phyloP scores from a whole-genome alignment of 1,284 basidiomycete species.

The Coniferiporia weirii region DNA sequence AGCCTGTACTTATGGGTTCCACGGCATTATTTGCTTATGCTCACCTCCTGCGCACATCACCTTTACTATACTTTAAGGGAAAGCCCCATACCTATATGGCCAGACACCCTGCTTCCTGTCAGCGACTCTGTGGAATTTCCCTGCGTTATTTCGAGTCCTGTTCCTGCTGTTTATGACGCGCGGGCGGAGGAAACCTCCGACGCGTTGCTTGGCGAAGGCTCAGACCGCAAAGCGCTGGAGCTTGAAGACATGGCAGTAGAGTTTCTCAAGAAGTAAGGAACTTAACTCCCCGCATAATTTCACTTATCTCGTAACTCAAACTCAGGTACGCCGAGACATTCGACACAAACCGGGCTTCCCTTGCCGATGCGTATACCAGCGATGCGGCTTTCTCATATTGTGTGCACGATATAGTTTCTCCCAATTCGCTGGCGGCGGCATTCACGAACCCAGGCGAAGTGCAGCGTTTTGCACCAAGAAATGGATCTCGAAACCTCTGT shows the following conservation, averaged over 20 bases:
- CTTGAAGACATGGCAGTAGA: conserved; percentile 15
- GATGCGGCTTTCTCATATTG: conserved; percentile 15
- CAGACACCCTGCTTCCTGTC: conserved; percentile 11
- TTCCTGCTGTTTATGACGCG: not conserved
- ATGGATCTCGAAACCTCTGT: conserved; percentile 13
- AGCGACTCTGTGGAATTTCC: not conserved
- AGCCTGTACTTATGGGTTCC: not conserved
- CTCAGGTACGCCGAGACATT: conserved; percentile 12
- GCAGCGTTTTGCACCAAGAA: conserved; percentile 13
- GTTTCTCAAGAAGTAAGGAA: conserved; percentile 9
- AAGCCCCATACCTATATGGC: conserved; percentile 13
- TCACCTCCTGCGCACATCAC: not conserved
- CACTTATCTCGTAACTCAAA: not conserved
- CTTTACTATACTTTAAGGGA: conserved; percentile 1
- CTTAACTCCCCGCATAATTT: not conserved
- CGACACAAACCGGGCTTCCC: conserved; percentile 8
- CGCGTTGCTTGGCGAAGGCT: not conserved
- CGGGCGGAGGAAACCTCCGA: not conserved
- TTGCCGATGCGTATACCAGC: conserved; percentile 6
- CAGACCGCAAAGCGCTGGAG: conserved; percentile 6
- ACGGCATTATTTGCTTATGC: not conserved
- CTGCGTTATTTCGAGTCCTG: too few species aligned
- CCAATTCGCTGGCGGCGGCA: conserved; percentile 2
- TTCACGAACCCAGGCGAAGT: conserved; percentile 4
- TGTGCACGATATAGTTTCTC: conserved; percentile 10